Base-by-base conservation (phyloP, 768 basidiomycete species). In the Leccinum disarticulatum region DNA sequence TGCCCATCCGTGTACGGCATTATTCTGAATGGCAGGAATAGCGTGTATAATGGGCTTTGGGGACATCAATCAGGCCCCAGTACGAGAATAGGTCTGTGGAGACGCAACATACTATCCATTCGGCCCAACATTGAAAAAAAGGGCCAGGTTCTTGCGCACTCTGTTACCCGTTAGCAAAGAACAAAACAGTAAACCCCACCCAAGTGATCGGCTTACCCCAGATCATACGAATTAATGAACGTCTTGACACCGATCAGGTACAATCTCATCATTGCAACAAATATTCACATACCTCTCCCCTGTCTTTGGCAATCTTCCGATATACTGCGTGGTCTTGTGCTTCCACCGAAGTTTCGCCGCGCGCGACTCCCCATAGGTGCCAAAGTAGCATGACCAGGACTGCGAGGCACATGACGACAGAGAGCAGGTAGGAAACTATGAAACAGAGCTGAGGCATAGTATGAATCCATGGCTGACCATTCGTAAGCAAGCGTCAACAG, bases 181-280 rank as follows among this genome's bases (percentile, higher is more conserved):
- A 33, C 10, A 28, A 22, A 19, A 33, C 8, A 28, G 17, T 22
- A 49, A 49, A 52, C 14, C 25, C 27, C 9, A n/a, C 14, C 11
- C n/a, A 57, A 55, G 19, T 7, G 28, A 58, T 55, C 11, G 28
- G 68, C 80, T 46, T 69, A 88, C 83, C 95, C 96, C 4, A 96
- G 77, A 71, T 98, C 91, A 70, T 94, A 99, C 2, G 90, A 93
- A 67, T 98, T 98, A 11, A 93, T 80, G 67, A 95, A 98, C 1
- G 77, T 77, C 91, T 92, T 41, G 48, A 38, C 43, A 28, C 47
- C 35, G 17, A 33, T 54, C 15, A 47, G 35, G n/a, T 9, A 41
- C 27, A 30, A 28, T 41, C 11, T 13, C 63, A 28, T n/a, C 28
- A 11, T 28, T 10, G 31, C 14, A 38, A 38, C n/a, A 50, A 5